phyloP scores from a whole-genome alignment of 2,329 filamentous ascomycete species.

The Nigrograna mackinnonii region DNA sequence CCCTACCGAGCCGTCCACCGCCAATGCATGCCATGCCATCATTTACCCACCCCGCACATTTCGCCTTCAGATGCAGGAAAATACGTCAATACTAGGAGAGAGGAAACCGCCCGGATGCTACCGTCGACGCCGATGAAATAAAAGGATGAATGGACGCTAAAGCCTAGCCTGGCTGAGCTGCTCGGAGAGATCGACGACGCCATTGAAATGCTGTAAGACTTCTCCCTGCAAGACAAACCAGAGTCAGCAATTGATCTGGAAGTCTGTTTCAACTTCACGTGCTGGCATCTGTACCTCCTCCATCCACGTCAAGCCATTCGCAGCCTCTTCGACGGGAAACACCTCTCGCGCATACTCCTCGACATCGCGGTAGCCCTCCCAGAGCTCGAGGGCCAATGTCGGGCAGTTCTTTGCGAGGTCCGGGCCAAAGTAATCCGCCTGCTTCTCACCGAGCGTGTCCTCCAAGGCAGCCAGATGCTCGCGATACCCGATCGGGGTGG shows the following conservation, averaged over 20 bases:
- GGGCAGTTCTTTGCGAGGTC: conserved; percentile 67
- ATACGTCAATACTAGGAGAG: conserved; percentile 7
- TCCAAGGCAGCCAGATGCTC: conserved; percentile 76
- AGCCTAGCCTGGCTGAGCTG: conserved; percentile 38
- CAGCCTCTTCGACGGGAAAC: conserved; percentile 91
- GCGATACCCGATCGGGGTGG: conserved; percentile 84
- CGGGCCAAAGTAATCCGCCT: conserved; percentile 66
- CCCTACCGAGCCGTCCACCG: conserved; percentile 6
- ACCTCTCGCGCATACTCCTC: conserved; percentile 95
- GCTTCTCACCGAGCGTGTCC: conserved; percentile 60
- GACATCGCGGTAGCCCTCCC: conserved; percentile 88
- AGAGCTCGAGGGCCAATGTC: conserved; percentile 75
- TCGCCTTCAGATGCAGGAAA: conserved; percentile 18
- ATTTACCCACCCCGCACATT: conserved; percentile 23
- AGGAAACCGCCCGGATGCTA: conserved; percentile 23
- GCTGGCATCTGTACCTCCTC: conserved; percentile 49
- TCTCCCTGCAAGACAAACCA: conserved; percentile 31
- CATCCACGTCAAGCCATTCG: conserved; percentile 96
- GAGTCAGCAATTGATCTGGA: conserved; percentile 42
- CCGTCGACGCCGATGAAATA: conserved; percentile 20
- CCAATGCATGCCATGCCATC: not conserved
- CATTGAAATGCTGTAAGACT: conserved; percentile 26
- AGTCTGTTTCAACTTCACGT: conserved; percentile 37
- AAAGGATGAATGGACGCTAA: conserved; percentile 16
- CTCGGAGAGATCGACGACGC: conserved; percentile 31